Base-by-base conservation (phyloP, 345 rosid species). In the Clausena lansium region DNA sequence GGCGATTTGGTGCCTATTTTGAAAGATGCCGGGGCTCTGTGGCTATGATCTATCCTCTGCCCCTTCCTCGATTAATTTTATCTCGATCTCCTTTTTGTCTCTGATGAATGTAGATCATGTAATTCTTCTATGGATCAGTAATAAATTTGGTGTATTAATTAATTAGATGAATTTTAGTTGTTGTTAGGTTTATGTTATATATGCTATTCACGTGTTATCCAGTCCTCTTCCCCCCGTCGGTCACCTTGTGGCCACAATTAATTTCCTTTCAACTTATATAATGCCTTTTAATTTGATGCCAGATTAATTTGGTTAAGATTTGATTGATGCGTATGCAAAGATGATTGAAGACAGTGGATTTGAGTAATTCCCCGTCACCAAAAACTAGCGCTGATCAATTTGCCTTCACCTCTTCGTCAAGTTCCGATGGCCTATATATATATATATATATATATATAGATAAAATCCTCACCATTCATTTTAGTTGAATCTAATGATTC, bases 1-100 rank as follows among this genome's bases (percentile, higher is more conserved):
- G 98, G 98, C 73, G 98, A 91, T 59, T 77, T 95, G 78, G 94
- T 93, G 78, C 95, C 98, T n/a, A 83, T 90, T 70, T 78, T 95
- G 79, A 95, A 92, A 75, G 88, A 87, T 7, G 98, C 89, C 4
- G 91, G 94, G 24, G 98, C 98, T 79, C 78, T 95, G 61, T 95
- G 98, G 98, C 83, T 94, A 78, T 94, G 81, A 90, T 69, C 36
- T n/a, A 71, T 45, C 50, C 50, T 45, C 50, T 45, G 50, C 1
- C 50, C 13, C 50, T 45, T 45, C 50, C 50, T 13, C 50, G 15
- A 45, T 13, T 45, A 45, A 45, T 45, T 45, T 45, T 13, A 45
- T 13, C 50, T 45, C 50, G 4, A 45, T 61, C 58, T 36, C 2
- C 19, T 73, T 6, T 28, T 22, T 4, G 0, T 27, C 22, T 52